Evolutionary conservation across 75 land plant species (phyloP).

Genomic region (Pinus tabuliformis): DNA sequence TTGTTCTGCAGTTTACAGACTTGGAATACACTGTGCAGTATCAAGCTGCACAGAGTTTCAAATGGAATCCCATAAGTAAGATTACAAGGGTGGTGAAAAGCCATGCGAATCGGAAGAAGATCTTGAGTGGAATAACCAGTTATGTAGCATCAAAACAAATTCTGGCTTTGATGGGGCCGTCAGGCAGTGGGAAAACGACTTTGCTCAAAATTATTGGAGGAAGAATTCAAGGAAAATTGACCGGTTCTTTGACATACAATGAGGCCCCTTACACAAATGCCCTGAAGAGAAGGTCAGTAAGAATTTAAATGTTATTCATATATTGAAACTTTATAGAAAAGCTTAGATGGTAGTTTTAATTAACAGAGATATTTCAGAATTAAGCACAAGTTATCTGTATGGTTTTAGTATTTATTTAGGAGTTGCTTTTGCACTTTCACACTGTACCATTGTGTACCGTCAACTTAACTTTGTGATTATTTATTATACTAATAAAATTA

Average conservation of each 20-base stretch:
- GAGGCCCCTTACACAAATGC: constrained; percentile 59
- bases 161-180: constrained; percentile 92
- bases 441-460: too few species aligned
- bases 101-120: constrained; percentile 29
- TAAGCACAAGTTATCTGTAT: too few species aligned
- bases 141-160: constrained; percentile 79
- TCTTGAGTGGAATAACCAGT: constrained; percentile 79
- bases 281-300: constrained; percentile 70
- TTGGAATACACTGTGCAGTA: neutral
- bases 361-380: too few species aligned
- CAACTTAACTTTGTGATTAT: too few species aligned
- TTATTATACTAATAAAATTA: too few species aligned
- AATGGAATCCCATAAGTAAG: neutral
- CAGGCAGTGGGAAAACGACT: constrained; percentile 95
- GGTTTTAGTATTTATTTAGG: too few species aligned
- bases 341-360: neutral
- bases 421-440: too few species aligned
- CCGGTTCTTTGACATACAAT: constrained; percentile 75
- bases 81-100: neutral
- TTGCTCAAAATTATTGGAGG: constrained; percentile 77
- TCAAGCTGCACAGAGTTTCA: neutral
- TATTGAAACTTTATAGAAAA: neutral
- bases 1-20: neutral
- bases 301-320: neutral
- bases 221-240: constrained; percentile 57